A percentile compares a stretch with the other conserved stretches of the same genome.
phyloP scores from a whole-genome alignment of 768 basidiomycete species.

The Boletus pseudopeckii region DNA sequence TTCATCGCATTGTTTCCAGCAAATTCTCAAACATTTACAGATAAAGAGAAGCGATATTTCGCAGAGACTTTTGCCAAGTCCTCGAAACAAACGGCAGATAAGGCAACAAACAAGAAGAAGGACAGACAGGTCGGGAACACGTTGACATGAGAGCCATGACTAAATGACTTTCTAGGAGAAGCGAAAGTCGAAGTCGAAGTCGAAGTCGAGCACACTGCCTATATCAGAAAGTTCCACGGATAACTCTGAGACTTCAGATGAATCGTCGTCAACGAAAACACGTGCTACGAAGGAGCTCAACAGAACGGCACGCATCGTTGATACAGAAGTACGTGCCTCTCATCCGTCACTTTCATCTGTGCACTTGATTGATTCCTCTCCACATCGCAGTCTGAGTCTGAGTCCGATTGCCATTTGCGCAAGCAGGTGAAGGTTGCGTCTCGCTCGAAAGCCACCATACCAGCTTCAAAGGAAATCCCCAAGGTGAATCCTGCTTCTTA shows the following conservation, averaged over 20 bases:
- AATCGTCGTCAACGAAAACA: neutral
- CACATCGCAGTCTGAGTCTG: conserved; percentile 17
- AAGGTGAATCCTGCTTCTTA: conserved; percentile 11
- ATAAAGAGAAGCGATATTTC: conserved; percentile 39
- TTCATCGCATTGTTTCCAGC: neutral
- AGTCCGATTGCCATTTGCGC: conserved; percentile 3
- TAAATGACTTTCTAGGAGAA: conserved; percentile 14
- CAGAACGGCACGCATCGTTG: conserved; percentile 2
- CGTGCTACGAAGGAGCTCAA: neutral
- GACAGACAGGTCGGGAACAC: conserved; percentile 16
- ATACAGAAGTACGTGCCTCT: conserved; percentile 13
- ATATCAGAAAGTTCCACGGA: conserved; percentile 7
- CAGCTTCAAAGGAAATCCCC: neutral
- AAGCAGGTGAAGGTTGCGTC: neutral
- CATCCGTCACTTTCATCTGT: neutral
- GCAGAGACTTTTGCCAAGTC: conserved; percentile 25
- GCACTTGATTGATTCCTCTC: neutral
- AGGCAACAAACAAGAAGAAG: conserved; percentile 11
- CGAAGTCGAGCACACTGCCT: conserved; percentile 5
- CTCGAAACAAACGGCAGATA: conserved; percentile 13
- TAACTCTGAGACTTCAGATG: conserved; percentile 11
- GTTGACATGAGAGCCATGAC: neutral
- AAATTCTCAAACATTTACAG: conserved; percentile 21
- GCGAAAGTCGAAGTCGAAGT: conserved; percentile 14
- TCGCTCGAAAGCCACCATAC: neutral